Base-by-base conservation (phyloP, 2,329 filamentous ascomycete species). In the Aschersonia sp. region DNA sequence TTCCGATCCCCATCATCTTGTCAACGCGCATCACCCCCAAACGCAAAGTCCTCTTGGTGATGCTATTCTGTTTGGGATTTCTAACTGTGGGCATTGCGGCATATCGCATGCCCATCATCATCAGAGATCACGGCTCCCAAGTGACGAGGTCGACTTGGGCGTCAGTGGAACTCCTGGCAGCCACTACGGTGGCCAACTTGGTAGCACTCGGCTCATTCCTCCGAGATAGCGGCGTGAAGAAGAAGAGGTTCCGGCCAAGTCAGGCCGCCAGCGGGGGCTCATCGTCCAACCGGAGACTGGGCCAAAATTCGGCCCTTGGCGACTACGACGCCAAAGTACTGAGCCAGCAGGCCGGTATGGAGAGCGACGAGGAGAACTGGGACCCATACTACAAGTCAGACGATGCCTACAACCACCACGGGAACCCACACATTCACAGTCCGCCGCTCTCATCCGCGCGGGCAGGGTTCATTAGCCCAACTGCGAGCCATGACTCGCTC, bases 151-250 rank as follows among this genome's bases (percentile, higher is more conserved):
- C 88, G 0, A 76, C 95, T 11, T 76, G 89, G 57, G 89, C 89
- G 1, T 94, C 87, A 0, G 72, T 90, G 5, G 89, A 95, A 59
- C 84, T 95, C 9, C 73, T 95, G 1, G 87, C 87, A 22, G 87
- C 89, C 2, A 84, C 87, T 0, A 77, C 79, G 0, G 85, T 92
- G 1, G 85, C 88, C 10, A 95, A 95, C 61, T 80, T 83, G 2
- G 74, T 95, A 29, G 84, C 94, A 1, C 77, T 95, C 0, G 89
- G 89, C 4, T 92, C 87, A 0, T 95, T 95, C 59, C 78, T 95
- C 11, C 77, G 89, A 6, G 89, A 95, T 61, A 78, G 85, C 48
- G 89, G 89, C 32, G 72, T 85, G 42, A 95, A 95, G 70, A 92
- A 89, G 64, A 74, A 73, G 49, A 89, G 86, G 60, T 95, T 84